Evolutionary conservation across 2,329 filamentous ascomycete species (phyloP).

Genomic region (Colletotrichum salicis): DNA sequence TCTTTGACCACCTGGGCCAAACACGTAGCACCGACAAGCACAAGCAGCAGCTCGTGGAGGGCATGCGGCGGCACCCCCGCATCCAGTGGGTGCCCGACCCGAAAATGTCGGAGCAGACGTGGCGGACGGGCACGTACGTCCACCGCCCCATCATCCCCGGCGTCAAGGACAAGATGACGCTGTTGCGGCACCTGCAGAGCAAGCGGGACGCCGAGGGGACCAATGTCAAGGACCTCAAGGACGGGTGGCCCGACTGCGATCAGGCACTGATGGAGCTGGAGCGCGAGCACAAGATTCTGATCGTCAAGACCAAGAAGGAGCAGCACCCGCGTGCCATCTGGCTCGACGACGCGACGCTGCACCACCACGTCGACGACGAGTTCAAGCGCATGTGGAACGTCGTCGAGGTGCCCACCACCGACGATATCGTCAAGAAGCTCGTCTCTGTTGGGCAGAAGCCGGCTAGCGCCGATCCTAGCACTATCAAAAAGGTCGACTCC

Average conservation of each 20-base stretch:
- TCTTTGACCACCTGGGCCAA: slow-evolving; percentile 83
- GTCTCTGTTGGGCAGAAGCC: slow-evolving; percentile 83
- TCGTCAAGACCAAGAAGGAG: slow-evolving; percentile 93
- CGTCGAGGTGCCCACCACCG: slow-evolving; percentile 78
- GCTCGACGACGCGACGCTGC: slow-evolving; percentile 84
- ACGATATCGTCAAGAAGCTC: slow-evolving; percentile 81
- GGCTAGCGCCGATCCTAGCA: slow-evolving; percentile 79
- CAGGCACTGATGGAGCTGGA: slow-evolving; percentile 83
- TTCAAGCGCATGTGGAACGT: slow-evolving; percentile 87
- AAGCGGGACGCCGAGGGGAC: slow-evolving; percentile 85
- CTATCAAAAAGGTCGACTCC: slow-evolving; percentile 63
- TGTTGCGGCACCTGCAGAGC: slow-evolving; percentile 83
- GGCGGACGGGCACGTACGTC: slow-evolving; percentile 77
- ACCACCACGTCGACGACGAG: slow-evolving; percentile 80
- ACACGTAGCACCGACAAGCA: slow-evolving; percentile 69
- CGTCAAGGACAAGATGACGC: slow-evolving; percentile 79
- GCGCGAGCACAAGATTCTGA: slow-evolving; percentile 80
- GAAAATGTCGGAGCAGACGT: slow-evolving; percentile 73
- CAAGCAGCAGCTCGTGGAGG: slow-evolving; percentile 72
- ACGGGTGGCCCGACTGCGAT: slow-evolving; percentile 91
- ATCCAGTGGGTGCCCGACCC: slow-evolving; percentile 67
- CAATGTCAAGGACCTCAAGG: slow-evolving; percentile 89
- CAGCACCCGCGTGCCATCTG: slow-evolving; percentile 87
- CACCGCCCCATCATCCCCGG: slow-evolving; percentile 85
- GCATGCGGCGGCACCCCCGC: slow-evolving; percentile 72